Evolutionary conservation across 306 rosid genomes (phyloP).

Genomic region (Fragaria nilgerrensis): DNA sequence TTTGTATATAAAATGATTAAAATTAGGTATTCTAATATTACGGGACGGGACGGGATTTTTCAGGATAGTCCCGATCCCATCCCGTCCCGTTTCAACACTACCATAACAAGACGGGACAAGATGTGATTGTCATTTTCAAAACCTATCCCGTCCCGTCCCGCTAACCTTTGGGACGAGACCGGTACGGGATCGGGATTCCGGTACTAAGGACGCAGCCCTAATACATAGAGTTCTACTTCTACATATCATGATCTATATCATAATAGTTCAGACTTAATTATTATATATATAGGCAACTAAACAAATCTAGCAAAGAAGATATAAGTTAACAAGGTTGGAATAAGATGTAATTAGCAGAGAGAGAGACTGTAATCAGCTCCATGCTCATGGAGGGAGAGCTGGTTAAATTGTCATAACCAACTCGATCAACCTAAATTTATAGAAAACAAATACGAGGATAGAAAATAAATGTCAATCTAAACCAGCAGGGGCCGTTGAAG

Average conservation of each 20-base stretch:
- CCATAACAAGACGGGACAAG: no score
- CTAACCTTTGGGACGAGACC: no score
- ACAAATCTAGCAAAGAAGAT: not conserved
- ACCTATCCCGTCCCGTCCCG: no score
- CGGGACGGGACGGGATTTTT: no score
- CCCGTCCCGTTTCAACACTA: no score
- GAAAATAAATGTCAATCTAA: not conserved
- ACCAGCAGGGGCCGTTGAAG: not conserved
- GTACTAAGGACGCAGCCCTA: no score
- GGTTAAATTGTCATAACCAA: not conserved
- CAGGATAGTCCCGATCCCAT: no score
- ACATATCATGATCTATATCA: not conserved
- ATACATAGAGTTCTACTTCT: not conserved
- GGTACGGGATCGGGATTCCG: no score
- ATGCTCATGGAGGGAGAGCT: not conserved
- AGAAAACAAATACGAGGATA: not conserved
- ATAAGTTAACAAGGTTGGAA: not conserved
- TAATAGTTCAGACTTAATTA: not conserved
- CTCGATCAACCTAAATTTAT: not conserved
- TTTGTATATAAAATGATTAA: no score
- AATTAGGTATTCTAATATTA: no score
- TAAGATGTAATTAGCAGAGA: not conserved
- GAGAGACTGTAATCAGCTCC: not conserved
- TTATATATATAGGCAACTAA: not conserved
- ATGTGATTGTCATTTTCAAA: no score